Base-by-base conservation (phyloP, 371 early-diverging fungal species). In the Encephalitozoon romaleae region DNA sequence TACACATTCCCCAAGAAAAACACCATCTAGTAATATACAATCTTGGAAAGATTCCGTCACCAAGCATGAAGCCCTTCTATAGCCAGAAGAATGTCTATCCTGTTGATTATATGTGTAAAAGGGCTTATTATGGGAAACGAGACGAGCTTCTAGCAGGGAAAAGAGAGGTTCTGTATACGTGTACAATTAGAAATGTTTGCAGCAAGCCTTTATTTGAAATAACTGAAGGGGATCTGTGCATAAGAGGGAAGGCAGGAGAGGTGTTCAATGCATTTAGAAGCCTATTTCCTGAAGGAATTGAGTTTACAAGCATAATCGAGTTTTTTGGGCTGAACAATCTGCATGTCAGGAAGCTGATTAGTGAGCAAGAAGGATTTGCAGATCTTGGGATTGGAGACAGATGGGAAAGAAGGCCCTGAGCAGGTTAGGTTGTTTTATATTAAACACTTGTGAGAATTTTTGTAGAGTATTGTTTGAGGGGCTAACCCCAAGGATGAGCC, bases 121-220 rank as follows among this genome's bases (percentile, higher is more conserved):
- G 59, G 11, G 59, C 38, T 0, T 59, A 59, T 11, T 28, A 34
- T 6, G 12, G 34, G 6, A 8, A 18, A 34, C n/a, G 59, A 18
- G 59, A 1, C 3, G 3, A 5, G 28, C 9, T 21, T 21, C 18
- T 1, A 9, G 9, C 26, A 30, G 30, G 5, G 12, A 38, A 3
- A 15, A 34, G n/a, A 3, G 1, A 15, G 34, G 32, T 15, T 5
- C 34, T 59, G 11, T 59, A 59, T 38, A 59, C 30, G n/a, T 59
- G 59, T 34, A 38, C 38, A 8, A 34, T 59, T n/a, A 59, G 59
- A 34, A 59, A 59, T 59, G 59, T 59, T 34, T 30, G 59, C 1
- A 59, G 59, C 59, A 59, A 59, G 59, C 59, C 59, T 59, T 3
- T 59, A 9, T 59, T 59, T 34, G 59, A 59, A 12, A 38, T 59